These are phyloP conservation scores for Nemania sp. DNA, from an alignment of 2,329 filamentous ascomycete species.

Conservation along the genomic window DNA sequence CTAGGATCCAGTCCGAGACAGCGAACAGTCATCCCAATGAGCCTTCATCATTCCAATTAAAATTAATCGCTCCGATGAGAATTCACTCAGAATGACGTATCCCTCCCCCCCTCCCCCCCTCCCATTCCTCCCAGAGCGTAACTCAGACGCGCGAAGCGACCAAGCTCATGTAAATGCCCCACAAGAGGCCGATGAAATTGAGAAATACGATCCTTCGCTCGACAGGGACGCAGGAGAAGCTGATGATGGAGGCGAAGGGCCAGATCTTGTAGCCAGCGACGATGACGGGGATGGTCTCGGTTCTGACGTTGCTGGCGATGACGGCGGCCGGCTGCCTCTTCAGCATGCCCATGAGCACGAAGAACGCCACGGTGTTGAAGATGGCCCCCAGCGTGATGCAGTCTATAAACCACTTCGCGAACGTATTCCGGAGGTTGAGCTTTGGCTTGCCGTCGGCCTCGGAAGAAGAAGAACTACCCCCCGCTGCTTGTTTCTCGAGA, in stretches of 20 bases:
- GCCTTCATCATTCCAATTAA: too few species aligned
- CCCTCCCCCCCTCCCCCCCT: neutral
- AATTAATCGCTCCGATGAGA: too few species aligned
- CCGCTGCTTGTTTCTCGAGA: constrained; percentile 35
- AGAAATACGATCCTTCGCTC: constrained; percentile 54
- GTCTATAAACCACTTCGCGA: constrained; percentile 55
- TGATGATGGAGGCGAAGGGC: constrained; percentile 55
- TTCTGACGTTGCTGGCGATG: constrained; percentile 46
- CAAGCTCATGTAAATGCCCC: constrained; percentile 57
- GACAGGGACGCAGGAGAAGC: constrained; percentile 54
- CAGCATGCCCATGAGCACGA: constrained; percentile 51
- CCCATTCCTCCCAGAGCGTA: neutral
- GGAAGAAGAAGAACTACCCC: too few species aligned
- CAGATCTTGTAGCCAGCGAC: constrained; percentile 56
- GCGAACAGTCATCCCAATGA: too few species aligned
- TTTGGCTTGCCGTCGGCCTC: constrained; percentile 31
- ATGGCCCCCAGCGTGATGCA: constrained; percentile 53
- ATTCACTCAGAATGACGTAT: neutral
- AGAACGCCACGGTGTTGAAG: constrained; percentile 51
- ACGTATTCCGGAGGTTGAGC: constrained; percentile 48
- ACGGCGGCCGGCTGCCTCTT: constrained; percentile 45
- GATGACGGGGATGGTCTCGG: constrained; percentile 52
- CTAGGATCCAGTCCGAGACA: too few species aligned
- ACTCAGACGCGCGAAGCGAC: constrained; percentile 47
- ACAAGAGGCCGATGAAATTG: constrained; percentile 52